These are phyloP conservation scores for Microascus cirrosus DNA, from an alignment of 2,329 filamentous ascomycete species.

Conservation along the genomic window DNA sequence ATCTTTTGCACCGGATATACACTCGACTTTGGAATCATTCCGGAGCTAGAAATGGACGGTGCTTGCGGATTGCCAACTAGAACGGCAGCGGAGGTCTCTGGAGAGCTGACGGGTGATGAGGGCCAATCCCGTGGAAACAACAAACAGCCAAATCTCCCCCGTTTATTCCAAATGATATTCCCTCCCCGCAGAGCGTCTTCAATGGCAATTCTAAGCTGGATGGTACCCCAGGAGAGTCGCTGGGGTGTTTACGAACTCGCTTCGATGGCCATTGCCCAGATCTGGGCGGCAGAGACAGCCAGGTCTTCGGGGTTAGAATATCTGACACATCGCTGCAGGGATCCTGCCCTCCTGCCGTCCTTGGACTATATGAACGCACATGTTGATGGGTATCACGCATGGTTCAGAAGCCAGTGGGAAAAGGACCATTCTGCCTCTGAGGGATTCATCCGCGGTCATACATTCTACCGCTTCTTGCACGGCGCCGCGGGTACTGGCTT, in stretches of 20 bases:
- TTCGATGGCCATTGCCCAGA: constrained; percentile 25
- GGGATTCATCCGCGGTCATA: constrained; percentile 11
- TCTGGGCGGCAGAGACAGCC: constrained; percentile 20
- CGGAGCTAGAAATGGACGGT: constrained; percentile 1
- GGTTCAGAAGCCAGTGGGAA: constrained; percentile 14
- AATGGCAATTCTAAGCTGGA: constrained; percentile 20
- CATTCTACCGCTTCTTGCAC: constrained; percentile 15
- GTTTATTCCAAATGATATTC: constrained; percentile 28
- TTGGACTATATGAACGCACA: constrained; percentile 13
- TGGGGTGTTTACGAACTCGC: constrained; percentile 23
- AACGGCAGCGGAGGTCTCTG: background rate
- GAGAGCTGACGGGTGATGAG: background rate
- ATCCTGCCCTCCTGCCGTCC: constrained; percentile 4
- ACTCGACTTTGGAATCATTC: constrained; percentile 9
- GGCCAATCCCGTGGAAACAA: background rate
- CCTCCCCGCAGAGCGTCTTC: constrained; percentile 23
- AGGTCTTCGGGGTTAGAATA: constrained; percentile 14
- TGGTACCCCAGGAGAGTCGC: constrained; percentile 17
- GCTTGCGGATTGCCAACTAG: background rate
- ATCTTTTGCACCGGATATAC: constrained; percentile 18
- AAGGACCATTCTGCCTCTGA: constrained; percentile 11
- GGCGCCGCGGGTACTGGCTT: constrained; percentile 14
- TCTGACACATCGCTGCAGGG: background rate
- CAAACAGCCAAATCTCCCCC: background rate
- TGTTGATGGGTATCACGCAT: constrained; percentile 14